Percentiles rank a stretch among this genome's conserved stretches.
Evolutionary conservation across 768 basidiomycete genomes (phyloP).

Genomic region (Leccinum uliginosum): DNA sequence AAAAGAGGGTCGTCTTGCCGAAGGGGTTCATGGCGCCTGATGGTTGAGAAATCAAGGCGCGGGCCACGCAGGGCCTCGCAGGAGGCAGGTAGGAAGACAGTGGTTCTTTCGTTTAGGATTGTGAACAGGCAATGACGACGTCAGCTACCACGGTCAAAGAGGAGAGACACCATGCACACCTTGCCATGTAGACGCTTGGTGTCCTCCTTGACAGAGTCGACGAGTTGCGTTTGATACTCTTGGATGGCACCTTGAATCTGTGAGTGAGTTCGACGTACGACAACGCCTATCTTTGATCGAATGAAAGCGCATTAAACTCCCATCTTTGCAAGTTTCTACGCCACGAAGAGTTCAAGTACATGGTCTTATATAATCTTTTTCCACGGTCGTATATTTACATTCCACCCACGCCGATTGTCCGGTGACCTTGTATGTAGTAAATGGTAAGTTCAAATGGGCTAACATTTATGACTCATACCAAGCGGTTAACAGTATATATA

Average conservation of each 20-base stretch:
- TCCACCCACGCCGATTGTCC: too few species aligned
- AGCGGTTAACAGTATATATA: not conserved
- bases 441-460: not conserved
- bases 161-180: conserved; percentile 32
- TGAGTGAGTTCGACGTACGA: conserved; percentile 24
- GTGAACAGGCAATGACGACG: conserved; percentile 50
- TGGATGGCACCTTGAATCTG: conserved; percentile 95
- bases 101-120: too few species aligned
- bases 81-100: too few species aligned
- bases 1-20: too few species aligned
- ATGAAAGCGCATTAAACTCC: conserved; percentile 99
- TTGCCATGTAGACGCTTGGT: conserved; percentile 95
- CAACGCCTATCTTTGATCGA: conserved; percentile 71
- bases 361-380: too few species aligned
- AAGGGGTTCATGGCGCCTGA: too few species aligned
- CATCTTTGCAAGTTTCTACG: too few species aligned
- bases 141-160: not conserved
- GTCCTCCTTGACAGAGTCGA: conserved; percentile 98
- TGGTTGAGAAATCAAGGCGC: too few species aligned
- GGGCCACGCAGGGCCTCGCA: too few species aligned
- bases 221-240: conserved; percentile 98
- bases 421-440: too few species aligned
- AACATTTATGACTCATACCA: not conserved
- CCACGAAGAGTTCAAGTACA: too few species aligned
- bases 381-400: too few species aligned